Base-by-base conservation (phyloP, 306 rosid genomes). In the Cucurbita ficifolia region DNA sequence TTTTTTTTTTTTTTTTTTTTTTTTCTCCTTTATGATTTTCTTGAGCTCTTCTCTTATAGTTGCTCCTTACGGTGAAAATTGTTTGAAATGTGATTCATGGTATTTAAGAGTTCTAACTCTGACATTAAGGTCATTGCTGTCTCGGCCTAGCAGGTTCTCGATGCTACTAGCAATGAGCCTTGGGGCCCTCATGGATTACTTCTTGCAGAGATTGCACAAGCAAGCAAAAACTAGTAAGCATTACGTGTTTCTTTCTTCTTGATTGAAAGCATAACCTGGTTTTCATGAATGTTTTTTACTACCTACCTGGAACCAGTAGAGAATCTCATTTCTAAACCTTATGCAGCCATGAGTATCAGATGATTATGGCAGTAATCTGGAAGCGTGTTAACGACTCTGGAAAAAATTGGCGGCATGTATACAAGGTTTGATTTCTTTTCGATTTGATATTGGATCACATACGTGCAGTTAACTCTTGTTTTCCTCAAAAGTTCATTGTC, bases 171-270 rank as follows among this genome's bases (percentile, higher is more conserved):
- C 90, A 95, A 95, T 82, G 99, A 95, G 78, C 94, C 99, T 39
- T 95, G 99, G 99, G 99, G 99, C 76, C 99, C 99, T 77, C 99
- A 95, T 86, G 99, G 99, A 83, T 75, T 92, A 46, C 87, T 91
- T 81, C 99, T 95, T 79, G 88, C 97, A 13, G 97, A 95, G 77
- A 91, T 95, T 83, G 92, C 99, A 70, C 85, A 83, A 78, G 96
- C 99, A 55, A 85, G 96, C 65, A 87, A 92, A 84, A 95, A 95
- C 76, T 88, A 89, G 99, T 95, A 84, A 86, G 96, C 79, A 38
- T 78, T 9, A 62, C 35, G 4, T 56, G 17, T 36, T 48, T 48
- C 29, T 48, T 35, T 46, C 24, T 49, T 70, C 18, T 69, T 13
- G 39, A 21, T 68, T 11, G 21, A 68, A 42, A 46, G 24, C 12